phyloP scores from a whole-genome alignment of 768 basidiomycete species.

The Agaricus blazei region DNA sequence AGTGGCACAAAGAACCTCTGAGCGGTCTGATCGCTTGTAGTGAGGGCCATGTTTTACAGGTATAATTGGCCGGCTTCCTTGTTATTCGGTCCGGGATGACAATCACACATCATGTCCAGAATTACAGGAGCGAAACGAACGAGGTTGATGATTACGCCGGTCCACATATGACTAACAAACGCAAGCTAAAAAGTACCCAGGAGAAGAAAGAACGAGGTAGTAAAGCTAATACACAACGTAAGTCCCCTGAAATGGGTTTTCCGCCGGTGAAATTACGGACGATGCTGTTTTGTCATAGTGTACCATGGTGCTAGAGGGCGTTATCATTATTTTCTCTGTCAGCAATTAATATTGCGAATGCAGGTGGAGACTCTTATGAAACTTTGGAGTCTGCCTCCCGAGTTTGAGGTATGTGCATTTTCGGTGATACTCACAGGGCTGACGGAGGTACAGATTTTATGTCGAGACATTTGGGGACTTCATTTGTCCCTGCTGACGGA shows the following conservation, averaged over 20 bases:
- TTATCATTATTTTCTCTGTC: conserved; percentile 78
- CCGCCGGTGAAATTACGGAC: background rate
- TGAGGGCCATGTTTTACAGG: conserved; percentile 90
- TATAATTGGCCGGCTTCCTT: conserved; percentile 22
- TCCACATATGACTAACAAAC: conserved; percentile 58
- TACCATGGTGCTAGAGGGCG: conserved; percentile 79
- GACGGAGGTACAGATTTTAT: conserved; percentile 47
- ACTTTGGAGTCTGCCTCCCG: conserved; percentile 69
- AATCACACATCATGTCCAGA: conserved; percentile 35
- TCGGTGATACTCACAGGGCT: background rate
- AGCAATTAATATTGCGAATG: conserved; percentile 76
- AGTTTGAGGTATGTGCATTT: conserved; percentile 62
- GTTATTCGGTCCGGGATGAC: no score
- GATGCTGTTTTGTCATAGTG: conserved; percentile 37
- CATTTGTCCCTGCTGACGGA: conserved; percentile 59
- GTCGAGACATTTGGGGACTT: conserved; percentile 77
- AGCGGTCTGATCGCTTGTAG: conserved; percentile 82
- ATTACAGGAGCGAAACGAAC: conserved; percentile 75
- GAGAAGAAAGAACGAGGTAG: conserved; percentile 46
- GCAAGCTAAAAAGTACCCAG: conserved; percentile 53
- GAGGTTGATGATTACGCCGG: conserved; percentile 58
- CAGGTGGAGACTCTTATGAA: conserved; percentile 59
- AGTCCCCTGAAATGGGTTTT: conserved; percentile 7
- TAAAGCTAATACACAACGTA: conserved; percentile 57
- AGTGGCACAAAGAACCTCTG: conserved; percentile 83